Evolutionary conservation across 2,329 filamentous ascomycete genomes (phyloP).

Genomic region (Arthroderma uncinatum): DNA sequence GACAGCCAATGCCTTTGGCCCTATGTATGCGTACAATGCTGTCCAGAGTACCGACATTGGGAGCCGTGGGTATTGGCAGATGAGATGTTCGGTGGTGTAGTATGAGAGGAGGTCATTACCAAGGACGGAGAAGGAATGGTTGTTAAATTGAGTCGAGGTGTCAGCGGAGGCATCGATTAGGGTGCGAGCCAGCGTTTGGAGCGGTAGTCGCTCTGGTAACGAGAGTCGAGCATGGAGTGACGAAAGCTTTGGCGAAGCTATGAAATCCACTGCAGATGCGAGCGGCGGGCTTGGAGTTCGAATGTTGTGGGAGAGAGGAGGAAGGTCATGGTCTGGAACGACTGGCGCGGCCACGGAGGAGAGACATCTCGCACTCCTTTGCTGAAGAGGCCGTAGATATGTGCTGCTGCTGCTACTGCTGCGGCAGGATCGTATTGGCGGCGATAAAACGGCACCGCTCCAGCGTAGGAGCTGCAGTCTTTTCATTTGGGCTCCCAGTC

Average conservation of each 20-base stretch:
- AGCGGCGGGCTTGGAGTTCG: conserved; percentile 48
- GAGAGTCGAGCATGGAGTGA: conserved; percentile 83
- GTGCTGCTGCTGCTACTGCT: too few species aligned
- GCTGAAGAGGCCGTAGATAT: conserved; percentile 15
- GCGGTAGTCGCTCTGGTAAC: conserved; percentile 67
- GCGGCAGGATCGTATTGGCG: conserved; percentile 34
- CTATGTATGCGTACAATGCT: conserved; percentile 73
- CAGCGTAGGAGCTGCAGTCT: conserved; percentile 42
- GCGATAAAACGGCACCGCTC: conserved; percentile 41
- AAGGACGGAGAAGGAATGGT: conserved; percentile 67
- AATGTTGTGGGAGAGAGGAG: conserved; percentile 11
- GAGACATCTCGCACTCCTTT: conserved; percentile 29
- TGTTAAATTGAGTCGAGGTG: conserved; percentile 70
- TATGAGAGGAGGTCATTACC: conserved; percentile 77
- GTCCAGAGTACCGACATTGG: conserved; percentile 81
- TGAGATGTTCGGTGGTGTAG: conserved; percentile 76
- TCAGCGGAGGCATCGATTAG: conserved; percentile 82
- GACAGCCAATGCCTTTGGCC: conserved; percentile 59
- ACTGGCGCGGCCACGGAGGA: conserved; percentile 30
- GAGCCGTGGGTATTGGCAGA: conserved; percentile 81
- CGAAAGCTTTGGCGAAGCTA: conserved; percentile 73
- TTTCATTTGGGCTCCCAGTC: conserved; percentile 32
- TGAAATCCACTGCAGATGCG: conserved; percentile 56
- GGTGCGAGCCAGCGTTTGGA: conserved; percentile 74
- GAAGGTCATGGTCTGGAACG: conserved; percentile 13